Evolutionary conservation across 2,329 filamentous ascomycete species (phyloP), one percentile per base, ranked within the genome.

Genomic region (Colletotrichum coccodes): DNA sequence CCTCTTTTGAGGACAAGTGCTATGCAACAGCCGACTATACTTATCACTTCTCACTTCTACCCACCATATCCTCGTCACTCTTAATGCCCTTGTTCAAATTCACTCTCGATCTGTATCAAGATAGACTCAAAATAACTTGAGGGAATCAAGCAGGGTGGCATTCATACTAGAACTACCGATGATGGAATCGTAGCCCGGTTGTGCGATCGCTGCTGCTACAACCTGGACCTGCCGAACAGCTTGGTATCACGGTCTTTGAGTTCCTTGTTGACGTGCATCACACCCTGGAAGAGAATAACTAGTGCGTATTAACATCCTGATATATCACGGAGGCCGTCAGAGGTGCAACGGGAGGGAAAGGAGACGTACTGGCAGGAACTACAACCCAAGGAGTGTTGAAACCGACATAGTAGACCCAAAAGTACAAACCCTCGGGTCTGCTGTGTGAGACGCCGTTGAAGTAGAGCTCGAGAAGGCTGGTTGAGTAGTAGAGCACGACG

Each of bases 391-490:
- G 87, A 18, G 84, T 75, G 73, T 91, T 91, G 76, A 90, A 86
- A 3, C 85, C 86, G 6, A 88, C 80, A 70, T 89, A 91, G 72
- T 91, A 91, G 21, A 87, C 79, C 89, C 89, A 91, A 73, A 87
- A 90, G 72, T 91, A 91, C 34, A 87, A 75, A 26, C 81, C 78
- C 77, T 91, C 89, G 1, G 89, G 89, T 28, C 89, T 83, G 72
- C 86, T 89, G 73, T 89, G 86, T 23, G 80, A 80, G 26, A 82
- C 77, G 3, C 84, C 86, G 16, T 77, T 78, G 68, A 82, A 77
- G 38, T 78, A 79, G 64, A 81, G 76, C 68, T 89, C 87, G 56
- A 82, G 80, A 62, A 84, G 79, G 75, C 85, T 87, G 18, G 89
- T 91, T 2, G 84, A 79, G 74, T 89, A 90, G 79, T 91, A 91